Base-by-base conservation (phyloP, 2,329 filamentous ascomycete genomes). In the Alternaria sp. region DNA sequence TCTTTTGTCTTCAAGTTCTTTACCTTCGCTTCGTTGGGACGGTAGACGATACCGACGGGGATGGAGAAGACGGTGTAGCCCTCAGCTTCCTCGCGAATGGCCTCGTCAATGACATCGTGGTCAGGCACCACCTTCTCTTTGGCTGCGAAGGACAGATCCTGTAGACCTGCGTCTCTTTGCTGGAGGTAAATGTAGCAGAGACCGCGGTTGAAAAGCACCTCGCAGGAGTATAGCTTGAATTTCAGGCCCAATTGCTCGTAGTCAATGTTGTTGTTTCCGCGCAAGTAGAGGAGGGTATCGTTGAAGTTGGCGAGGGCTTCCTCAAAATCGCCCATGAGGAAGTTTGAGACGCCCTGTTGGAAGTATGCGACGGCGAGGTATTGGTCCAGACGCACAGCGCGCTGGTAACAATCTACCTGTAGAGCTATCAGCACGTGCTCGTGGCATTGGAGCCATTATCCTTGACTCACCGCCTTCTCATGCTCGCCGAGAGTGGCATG, bases 11-110 rank as follows among this genome's bases (percentile, higher is more conserved):
- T 97, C 72, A 99, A 84, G 74, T 99, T 99, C 81, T 96, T 96
- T 68, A 99, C 95, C 80, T 99, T 99, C 65, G 95, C 94, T 73
- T 96, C 94, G 76, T 97, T 98, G 22, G 95, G 95, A 59, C 95
- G 86, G 80, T 98, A 99, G 16, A 99, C 87, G 32, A 97, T 92
- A 24, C 95, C 95, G 12, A 98, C 94, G 0, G 95, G 95, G 54
- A 98, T 98, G 0, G 94, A 98, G 81, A 99, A 99, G 42, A 99
- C 95, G 0, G 95, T 98, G 76, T 99, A 99, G 47, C 94, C 95
- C 91, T 97, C 93, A 61, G 95, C 95, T 73, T 94, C 89, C 77
- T 98, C 95, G 54, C 87, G 85, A 68, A 99, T 98, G 5, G 95
- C 95, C 79, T 99, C 95, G 73, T 99, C 94, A 67, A 99, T 99